These are phyloP conservation scores for Aspergillus fijiensis DNA, from an alignment of 2,329 filamentous ascomycete genomes.

Conservation along the genomic window DNA sequence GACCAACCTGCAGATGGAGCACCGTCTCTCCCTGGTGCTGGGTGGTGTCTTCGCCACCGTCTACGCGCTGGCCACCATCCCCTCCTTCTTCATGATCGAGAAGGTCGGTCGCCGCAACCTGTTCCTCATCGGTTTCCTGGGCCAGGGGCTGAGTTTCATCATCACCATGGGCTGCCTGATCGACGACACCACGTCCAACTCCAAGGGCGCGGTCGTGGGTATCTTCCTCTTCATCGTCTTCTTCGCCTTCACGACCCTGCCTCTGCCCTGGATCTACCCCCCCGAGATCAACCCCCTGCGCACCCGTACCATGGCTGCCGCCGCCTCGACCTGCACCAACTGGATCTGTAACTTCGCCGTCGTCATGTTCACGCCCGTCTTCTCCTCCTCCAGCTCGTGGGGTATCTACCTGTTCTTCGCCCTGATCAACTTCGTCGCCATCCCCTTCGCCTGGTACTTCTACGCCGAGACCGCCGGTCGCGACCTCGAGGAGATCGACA, in stretches of 20 bases:
- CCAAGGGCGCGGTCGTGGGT: constrained; percentile 51
- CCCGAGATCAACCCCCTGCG: constrained; percentile 55
- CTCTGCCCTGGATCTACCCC: constrained; percentile 57
- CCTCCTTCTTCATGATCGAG: constrained; percentile 32
- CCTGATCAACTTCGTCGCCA: constrained; percentile 40
- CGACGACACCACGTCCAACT: constrained; percentile 17
- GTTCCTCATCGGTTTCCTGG: constrained; percentile 32
- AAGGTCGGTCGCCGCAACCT: constrained; percentile 44
- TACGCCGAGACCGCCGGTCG: constrained; percentile 49
- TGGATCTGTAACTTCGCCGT: constrained; percentile 56
- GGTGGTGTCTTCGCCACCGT: constrained; percentile 31
- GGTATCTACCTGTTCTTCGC: constrained; percentile 45
- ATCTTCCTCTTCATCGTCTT: constrained; percentile 67
- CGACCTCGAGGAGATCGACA: constrained; percentile 43
- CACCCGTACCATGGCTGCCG: constrained; percentile 53
- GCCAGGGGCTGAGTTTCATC: constrained; percentile 36
- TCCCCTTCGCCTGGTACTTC: constrained; percentile 53
- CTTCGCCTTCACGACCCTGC: constrained; percentile 64
- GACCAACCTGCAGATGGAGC: constrained; percentile 31
- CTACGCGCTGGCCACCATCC: constrained; percentile 29
- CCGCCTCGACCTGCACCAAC: constrained; percentile 52
- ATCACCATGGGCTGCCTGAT: constrained; percentile 38
- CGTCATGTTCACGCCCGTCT: constrained; percentile 49
- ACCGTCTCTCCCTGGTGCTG: constrained; percentile 24
- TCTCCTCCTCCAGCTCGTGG: constrained; percentile 35